phyloP scores from a whole-genome alignment of 2,329 filamentous ascomycete species.

The Penicillium sp. region DNA sequence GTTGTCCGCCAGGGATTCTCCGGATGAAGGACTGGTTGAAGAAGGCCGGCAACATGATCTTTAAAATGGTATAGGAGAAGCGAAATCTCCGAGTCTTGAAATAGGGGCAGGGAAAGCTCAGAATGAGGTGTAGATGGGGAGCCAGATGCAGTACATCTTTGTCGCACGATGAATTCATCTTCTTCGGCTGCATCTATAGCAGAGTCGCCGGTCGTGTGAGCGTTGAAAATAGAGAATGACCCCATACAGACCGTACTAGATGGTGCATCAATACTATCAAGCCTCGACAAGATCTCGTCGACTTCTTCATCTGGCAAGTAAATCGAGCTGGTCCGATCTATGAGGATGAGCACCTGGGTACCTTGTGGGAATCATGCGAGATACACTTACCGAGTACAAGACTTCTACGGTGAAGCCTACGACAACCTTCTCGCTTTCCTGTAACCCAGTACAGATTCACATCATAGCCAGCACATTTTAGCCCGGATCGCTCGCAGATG shows the following conservation, averaged over 20 bases:
- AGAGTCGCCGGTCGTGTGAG: no score
- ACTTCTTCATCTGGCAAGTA: slow-evolving; percentile 1
- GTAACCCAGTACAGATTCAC: slow-evolving; percentile 10
- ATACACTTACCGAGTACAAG: slow-evolving; percentile 1
- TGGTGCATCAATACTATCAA: slow-evolving; percentile 1
- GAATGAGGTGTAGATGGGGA: background rate
- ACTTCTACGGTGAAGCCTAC: background rate
- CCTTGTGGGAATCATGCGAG: background rate
- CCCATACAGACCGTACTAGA: slow-evolving; percentile 1
- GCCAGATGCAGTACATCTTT: background rate
- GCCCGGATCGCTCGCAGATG: slow-evolving; percentile 5
- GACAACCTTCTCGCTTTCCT: background rate
- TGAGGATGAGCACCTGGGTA: background rate
- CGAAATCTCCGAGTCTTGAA: slow-evolving; percentile 1
- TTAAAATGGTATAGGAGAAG: slow-evolving; percentile 10
- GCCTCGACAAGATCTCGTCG: slow-evolving; percentile 1
- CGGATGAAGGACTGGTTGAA: slow-evolving; percentile 11
- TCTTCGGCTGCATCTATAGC: background rate
- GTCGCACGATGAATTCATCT: background rate
- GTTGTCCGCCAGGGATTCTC: slow-evolving; percentile 13
- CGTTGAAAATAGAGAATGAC: slow-evolving; percentile 6
- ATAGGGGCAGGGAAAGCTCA: slow-evolving; percentile 1
- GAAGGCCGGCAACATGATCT: slow-evolving; percentile 11
- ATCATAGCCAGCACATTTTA: slow-evolving; percentile 10
- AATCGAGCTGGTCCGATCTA: slow-evolving; percentile 3